Percentiles rank a stretch among this genome's conserved stretches.
phyloP scores from a whole-genome alignment of 2,329 filamentous ascomycete species.

The Paecilomyces formosus region DNA sequence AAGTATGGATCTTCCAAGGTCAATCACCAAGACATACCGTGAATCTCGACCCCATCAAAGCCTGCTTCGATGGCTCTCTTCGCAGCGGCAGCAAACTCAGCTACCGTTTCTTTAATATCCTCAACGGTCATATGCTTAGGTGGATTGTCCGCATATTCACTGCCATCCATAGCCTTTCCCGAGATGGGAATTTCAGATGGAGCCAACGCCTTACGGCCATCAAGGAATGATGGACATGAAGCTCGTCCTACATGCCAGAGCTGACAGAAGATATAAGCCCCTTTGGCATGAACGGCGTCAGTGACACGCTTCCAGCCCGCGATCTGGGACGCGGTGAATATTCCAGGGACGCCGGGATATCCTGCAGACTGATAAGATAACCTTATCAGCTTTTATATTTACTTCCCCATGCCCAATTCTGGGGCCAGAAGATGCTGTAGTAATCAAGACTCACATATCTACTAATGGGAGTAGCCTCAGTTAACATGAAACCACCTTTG shows the following conservation, averaged over 20 bases:
- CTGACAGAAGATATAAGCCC: constrained; percentile 24
- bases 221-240: constrained; percentile 32
- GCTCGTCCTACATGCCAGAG: constrained; percentile 30
- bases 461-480: constrained; percentile 26
- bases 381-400: background rate
- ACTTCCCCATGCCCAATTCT: background rate
- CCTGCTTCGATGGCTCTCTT: constrained; percentile 40
- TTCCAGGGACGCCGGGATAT: constrained; percentile 21
- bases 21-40: constrained; percentile 19
- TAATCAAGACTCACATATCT: constrained; percentile 10
- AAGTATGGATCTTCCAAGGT: constrained; percentile 15
- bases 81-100: constrained; percentile 35
- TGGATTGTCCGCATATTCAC: constrained; percentile 19
- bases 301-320: constrained; percentile 24
- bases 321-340: constrained; percentile 22
- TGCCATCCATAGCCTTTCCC: constrained; percentile 32
- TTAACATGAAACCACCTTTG: constrained; percentile 24
- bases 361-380: constrained; percentile 15
- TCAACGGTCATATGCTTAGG: constrained; percentile 27
- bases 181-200: constrained; percentile 26
- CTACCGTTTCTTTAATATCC: constrained; percentile 31
- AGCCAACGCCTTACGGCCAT: constrained; percentile 18
- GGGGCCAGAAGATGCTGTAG: background rate
- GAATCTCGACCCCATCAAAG: constrained; percentile 44
- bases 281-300: constrained; percentile 25